Percentiles rank a stretch among this genome's conserved stretches.
phyloP scores from a whole-genome alignment of 495 filamentous ascomycete genomes.

The Aspergillus taichungensis region DNA sequence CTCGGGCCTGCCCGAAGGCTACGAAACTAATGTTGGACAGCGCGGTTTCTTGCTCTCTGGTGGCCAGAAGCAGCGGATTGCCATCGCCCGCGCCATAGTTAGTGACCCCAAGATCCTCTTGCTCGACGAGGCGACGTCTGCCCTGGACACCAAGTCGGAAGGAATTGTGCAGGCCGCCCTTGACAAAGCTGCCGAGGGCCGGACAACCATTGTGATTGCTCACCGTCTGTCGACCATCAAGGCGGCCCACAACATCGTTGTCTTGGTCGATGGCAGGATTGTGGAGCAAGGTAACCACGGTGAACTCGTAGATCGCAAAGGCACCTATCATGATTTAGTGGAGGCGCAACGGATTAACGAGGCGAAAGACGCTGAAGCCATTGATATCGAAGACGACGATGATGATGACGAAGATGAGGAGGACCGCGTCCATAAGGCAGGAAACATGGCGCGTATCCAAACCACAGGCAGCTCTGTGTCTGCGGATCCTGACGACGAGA shows the following conservation, averaged over 20 bases:
- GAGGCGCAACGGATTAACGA: constrained; percentile 72
- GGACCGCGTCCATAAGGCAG: neutral
- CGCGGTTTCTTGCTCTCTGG: constrained; percentile 87
- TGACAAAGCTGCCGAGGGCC: constrained; percentile 76
- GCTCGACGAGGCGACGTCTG: constrained; percentile 90
- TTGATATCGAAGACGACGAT: constrained; percentile 21
- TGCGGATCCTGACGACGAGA: constrained; percentile 15
- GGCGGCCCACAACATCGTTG: constrained; percentile 89
- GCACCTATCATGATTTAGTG: constrained; percentile 68
- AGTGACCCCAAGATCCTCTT: constrained; percentile 92
- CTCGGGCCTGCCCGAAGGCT: constrained; percentile 71
- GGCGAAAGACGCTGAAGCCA: constrained; percentile 45
- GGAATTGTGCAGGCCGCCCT: constrained; percentile 90
- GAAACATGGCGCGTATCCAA: constrained; percentile 20
- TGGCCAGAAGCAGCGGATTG: constrained; percentile 93
- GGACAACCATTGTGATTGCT: constrained; percentile 94
- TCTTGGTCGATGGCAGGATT: constrained; percentile 75
- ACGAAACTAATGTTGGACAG: constrained; percentile 92
- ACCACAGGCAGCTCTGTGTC: constrained; percentile 20
- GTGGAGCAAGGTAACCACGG: constrained; percentile 86
- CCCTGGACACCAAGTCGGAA: constrained; percentile 93
- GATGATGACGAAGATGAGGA: constrained; percentile 22
- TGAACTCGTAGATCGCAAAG: constrained; percentile 48
- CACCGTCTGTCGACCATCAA: constrained; percentile 93
- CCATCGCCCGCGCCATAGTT: constrained; percentile 81